Percentiles rank a stretch among this genome's conserved stretches.
Evolutionary conservation across 192 early-diverging fungal genomes (phyloP).

Genomic region (Mortierella alpina): DNA sequence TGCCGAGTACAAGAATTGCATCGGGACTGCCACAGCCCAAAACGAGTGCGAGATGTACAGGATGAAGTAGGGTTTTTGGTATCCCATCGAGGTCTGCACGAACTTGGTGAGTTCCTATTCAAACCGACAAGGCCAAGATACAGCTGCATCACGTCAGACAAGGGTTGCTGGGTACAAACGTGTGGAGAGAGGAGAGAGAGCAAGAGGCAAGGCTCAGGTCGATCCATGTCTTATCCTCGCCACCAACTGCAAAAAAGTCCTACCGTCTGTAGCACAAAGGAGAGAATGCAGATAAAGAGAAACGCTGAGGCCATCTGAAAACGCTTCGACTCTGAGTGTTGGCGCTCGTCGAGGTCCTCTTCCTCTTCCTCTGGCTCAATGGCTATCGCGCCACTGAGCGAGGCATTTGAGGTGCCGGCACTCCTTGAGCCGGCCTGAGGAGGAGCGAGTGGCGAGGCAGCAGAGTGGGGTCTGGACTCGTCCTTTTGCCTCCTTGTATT

Average conservation of each 20-base stretch:
- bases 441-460: not conserved
- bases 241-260: not conserved
- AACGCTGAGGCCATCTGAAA: conserved; percentile 46
- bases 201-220: not conserved
- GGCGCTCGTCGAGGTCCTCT: not conserved
- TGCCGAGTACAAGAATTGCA: conserved; percentile 29
- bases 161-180: not conserved
- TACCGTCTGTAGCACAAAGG: conserved; percentile 65
- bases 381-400: not conserved
- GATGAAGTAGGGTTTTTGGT: conserved; percentile 72
- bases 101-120: conserved; percentile 66
- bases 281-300: conserved; percentile 57
- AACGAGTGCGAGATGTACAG: conserved; percentile 56
- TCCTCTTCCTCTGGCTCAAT: conserved; percentile 3
- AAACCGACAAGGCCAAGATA: not conserved
- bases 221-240: not conserved
- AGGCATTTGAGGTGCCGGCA: conserved; percentile 3
- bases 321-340: conserved; percentile 6
- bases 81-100: conserved; percentile 65
- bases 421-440: no score
- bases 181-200: not conserved
- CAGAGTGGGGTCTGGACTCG: not conserved
- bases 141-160: no score
- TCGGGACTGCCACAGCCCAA: conserved; percentile 28
- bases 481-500: not conserved